Evolutionary conservation across 2,329 filamentous ascomycete genomes (phyloP), one percentile per base, ranked within the genome.

Genomic region (Aureobasidium zeae): DNA sequence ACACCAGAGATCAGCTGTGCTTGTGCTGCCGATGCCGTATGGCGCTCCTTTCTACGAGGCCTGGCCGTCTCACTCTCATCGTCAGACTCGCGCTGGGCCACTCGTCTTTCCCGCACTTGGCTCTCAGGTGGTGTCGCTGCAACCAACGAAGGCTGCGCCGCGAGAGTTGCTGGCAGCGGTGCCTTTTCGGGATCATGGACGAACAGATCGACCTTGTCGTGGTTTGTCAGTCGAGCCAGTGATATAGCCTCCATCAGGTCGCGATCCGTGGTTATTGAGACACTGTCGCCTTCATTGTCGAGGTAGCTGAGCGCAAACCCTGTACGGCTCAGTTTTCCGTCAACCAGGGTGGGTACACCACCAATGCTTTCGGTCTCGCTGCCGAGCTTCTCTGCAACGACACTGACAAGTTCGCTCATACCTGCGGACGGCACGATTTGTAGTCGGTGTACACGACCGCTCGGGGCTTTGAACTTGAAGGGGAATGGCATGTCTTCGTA

Each of bases 381-480:
- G 17, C 89, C 89, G 11, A 98, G 77, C 69, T 98, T 98, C 45
- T 79, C 73, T 5, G 79, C 78, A 5, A 98, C 86, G 47, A 76
- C 79, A 19, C 72, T 63, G 20, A 96, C 79, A 47, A 98, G 79
- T 30, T 86, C 78, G 15, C 76, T 77, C 50, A 98, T 78, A 30
- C 91, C 91, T 44, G 86, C 77, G 16, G 83, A 77, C 9, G 87
- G 82, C 43, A 79, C 71, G 20, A 95, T 81, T 57, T 96, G 91
- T 38, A 98, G 69, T 44, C 91, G 80, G 64, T 98, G 91, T 13
- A 96, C 88, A 41, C 91, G 85, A 33, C 89, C 91, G 54, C 86
- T 88, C 1, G 91, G 91, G 2, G 91, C 87, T 71, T 96, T 96
- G 76, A 98, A 98, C 65, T 98, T 98, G 79, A 98, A 98, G 2